Evolutionary conservation across 306 rosid species (phyloP).

Genomic region (Macrotyloma uniflorum): DNA sequence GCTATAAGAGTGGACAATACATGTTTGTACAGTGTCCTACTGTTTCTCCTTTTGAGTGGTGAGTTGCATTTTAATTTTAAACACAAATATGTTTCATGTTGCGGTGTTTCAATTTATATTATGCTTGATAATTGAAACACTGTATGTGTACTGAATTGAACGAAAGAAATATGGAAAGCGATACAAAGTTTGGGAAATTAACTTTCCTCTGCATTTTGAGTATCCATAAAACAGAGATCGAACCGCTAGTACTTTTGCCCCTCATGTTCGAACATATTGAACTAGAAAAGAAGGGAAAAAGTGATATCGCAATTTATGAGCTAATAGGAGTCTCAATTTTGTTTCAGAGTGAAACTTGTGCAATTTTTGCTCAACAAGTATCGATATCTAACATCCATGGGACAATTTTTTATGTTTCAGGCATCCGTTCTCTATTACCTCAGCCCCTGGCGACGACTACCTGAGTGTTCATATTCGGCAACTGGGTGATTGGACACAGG

Average conservation of each 20-base stretch:
- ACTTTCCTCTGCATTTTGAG: constrained; percentile 21
- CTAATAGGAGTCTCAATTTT: constrained; percentile 9
- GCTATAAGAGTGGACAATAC: too few species aligned
- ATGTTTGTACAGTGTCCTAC: too few species aligned
- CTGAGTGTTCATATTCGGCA: too few species aligned
- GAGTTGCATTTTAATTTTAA: too few species aligned
- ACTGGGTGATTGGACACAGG: too few species aligned
- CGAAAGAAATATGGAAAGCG: constrained; percentile 13
- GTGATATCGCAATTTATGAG: neutral
- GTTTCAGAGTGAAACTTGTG: constrained; percentile 17
- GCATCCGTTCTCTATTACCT: constrained; percentile 99
- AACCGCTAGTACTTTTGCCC: constrained; percentile 11
- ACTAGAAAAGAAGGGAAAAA: neutral
- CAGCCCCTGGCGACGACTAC: too few species aligned
- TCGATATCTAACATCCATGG: constrained; percentile 16
- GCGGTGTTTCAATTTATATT: too few species aligned
- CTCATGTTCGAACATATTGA: neutral
- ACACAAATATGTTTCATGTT: too few species aligned
- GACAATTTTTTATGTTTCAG: constrained; percentile 49
- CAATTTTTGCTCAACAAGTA: neutral
- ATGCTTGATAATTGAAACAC: constrained; percentile 7
- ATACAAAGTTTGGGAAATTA: neutral
- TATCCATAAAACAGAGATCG: constrained; percentile 6
- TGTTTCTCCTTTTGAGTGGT: too few species aligned
- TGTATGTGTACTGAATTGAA: neutral